Evolutionary conservation across 148 eudicot species (phyloP), one percentile per base, ranked within the genome.

Genomic region (Amaranthus palmeri): DNA sequence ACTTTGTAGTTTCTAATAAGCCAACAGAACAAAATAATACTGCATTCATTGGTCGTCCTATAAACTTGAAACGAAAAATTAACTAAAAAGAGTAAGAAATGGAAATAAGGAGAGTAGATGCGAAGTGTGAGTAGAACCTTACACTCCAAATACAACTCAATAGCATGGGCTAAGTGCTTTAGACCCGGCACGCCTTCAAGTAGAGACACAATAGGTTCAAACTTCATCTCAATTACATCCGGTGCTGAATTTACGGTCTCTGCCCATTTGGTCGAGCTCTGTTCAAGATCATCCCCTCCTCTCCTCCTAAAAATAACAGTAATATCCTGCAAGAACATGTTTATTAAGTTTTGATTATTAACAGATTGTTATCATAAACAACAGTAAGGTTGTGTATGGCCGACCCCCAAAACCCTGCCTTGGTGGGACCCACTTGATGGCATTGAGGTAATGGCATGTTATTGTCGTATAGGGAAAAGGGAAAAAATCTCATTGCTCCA

Each of bases 251-350:
- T 72, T 60, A 95, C 96, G 45, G 89, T 88, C 75, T 80, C 88
- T 43, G 93, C 92, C 99, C 99, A 95, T 80, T 83, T 95, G 6
- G 83, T 80, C 6, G 92, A 87, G 81, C 89, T 92, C 83, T 95
- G 99, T 76, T 92, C 99, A 74, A 95, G 93, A 82, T 95, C 99
- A 54, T 95, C 96, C 14, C 97, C 99, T 53, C 99, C 99, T 78
- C 99, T 87, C 82, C 99, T 88, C 77, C 99, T 87, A 71, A 95
- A 90, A 67, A 95, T 95, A 47, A 92, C 90, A 4, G 99, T 95
- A 65, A 95, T 89, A 86, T 95, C 97, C 99, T 95, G 90, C 83
- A 87, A 50, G 69, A 75, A 69, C 57, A 40, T 49, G 71, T 58
- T 54, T 66, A n/a, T 75, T 70, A 67, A 50, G 13, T 48, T n/a